Evolutionary conservation across 2,329 filamentous ascomycete genomes (phyloP), one percentile per base, ranked within the genome.

Genomic region (Colletotrichum liriopes): DNA sequence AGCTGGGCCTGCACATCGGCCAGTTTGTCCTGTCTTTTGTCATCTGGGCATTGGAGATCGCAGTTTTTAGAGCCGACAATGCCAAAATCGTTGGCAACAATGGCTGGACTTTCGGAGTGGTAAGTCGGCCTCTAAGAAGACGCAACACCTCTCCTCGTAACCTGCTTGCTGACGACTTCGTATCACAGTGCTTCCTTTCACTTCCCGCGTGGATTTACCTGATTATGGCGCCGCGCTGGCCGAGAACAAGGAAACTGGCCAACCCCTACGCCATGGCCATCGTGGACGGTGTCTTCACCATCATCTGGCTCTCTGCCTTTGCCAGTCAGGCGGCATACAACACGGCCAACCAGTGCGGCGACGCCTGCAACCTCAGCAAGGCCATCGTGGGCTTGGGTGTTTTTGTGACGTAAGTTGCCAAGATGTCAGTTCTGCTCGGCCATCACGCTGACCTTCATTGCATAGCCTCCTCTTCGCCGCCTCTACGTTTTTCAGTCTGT

Each of bases 301-400:
- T 93, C 75, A 81, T 93, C 73, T 93, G 91, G 91, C 84, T 93
- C 54, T 91, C 91, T 3, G 91, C 88, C 23, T 93, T 93, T 78
- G 88, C 91, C 39, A 87, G 89, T 23, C 89, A 93, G 77, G 91
- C 91, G 2, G 85, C 88, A 11, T 93, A 89, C 82, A 92, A 93
- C 81, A 84, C 85, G 3, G 83, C 84, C 29, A 85, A 84, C 71
- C 81, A 84, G 37, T 92, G 90, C 76, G 88, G 88, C 3, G 80
- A 83, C 41, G 88, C 82, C 47, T 93, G 91, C 79, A 80, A 82
- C n/a, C 79, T 89, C 59, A 92, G 90, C 84, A 92, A 91, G 78
- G 89, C 84, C 67, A 85, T 92, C 73, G 90, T 93, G 32, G 91
- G 84, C 32, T 77, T 92, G 29, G 90, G 88, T 26, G 89, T 93